A percentile compares a stretch with the other conserved stretches of the same genome.
Evolutionary conservation across 805 yeast species (phyloP).

Genomic region (Schwanniomyces yamadae): DNA sequence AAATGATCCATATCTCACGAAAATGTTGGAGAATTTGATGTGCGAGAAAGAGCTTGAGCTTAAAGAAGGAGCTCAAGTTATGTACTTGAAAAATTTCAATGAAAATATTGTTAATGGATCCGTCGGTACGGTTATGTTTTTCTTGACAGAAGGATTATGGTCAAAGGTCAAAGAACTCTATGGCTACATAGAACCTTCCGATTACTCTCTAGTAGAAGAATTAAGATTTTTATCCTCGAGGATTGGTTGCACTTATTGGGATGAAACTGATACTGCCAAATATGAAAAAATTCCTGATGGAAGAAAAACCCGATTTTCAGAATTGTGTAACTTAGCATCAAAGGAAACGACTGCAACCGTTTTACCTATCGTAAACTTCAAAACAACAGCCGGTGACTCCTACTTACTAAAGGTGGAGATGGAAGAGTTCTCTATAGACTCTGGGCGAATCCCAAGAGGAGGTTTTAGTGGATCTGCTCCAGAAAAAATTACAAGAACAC

Average conservation of each 20-base stretch:
- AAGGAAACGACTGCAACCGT: conserved; percentile 18
- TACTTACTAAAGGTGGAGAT: conserved; percentile 27
- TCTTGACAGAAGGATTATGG: conserved; percentile 33
- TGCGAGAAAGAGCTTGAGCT: conserved; percentile 63
- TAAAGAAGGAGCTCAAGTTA: conserved; percentile 89
- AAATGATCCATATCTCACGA: conserved; percentile 17
- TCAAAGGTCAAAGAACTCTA: conserved; percentile 23
- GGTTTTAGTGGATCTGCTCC: conserved; percentile 10
- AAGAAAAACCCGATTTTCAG: conserved; percentile 21
- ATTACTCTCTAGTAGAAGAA: conserved; percentile 23
- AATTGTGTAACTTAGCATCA: conserved; percentile 21
- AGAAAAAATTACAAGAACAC: conserved; percentile 44
- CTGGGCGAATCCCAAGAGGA: conserved; percentile 17
- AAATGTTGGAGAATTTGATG: conserved; percentile 60
- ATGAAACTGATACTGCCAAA: conserved; percentile 13
- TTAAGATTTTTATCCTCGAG: conserved; percentile 19
- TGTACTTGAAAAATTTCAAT: conserved; percentile 84
- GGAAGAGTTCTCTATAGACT: conserved; percentile 35
- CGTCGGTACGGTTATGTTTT: conserved; percentile 70
- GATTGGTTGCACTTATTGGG: conserved; percentile 23
- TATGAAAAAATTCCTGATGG: conserved; percentile 23
- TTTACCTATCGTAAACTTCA: conserved; percentile 50
- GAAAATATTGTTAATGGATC: conserved; percentile 86
- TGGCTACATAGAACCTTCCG: conserved; percentile 13
- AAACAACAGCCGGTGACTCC: conserved; percentile 30